Evolutionary conservation across 73 alveolate species (phyloP).

Genomic region (Paramecium octaurelia): DNA sequence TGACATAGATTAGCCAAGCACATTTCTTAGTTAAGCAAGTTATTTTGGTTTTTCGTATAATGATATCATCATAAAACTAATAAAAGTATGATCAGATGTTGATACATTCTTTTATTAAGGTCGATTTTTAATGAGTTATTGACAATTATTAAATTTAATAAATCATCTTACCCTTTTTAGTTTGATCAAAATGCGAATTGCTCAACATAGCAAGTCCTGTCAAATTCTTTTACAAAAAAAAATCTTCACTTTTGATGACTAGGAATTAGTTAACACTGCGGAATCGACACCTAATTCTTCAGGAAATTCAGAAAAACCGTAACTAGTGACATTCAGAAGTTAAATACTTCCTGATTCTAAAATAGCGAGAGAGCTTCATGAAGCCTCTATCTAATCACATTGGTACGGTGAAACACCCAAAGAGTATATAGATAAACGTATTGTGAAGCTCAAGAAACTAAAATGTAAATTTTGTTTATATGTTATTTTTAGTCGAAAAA

Average conservation of each 20-base stretch:
- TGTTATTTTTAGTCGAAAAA: not conserved
- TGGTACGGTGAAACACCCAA: not conserved
- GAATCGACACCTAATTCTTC: not conserved
- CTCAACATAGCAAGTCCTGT: not conserved
- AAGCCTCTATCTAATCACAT: not conserved
- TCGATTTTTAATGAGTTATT: not conserved
- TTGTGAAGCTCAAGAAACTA: not conserved
- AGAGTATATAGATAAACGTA: not conserved
- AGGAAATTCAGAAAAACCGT: not conserved
- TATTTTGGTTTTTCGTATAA: no score
- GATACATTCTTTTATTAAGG: not conserved
- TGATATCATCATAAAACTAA: not conserved
- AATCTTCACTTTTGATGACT: not conserved
- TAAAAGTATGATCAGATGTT: not conserved
- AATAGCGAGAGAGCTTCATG: conserved; percentile 4
- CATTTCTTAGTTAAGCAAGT: no score
- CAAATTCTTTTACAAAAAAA: not conserved
- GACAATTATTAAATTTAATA: not conserved
- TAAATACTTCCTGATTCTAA: not conserved
- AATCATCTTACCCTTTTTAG: not conserved
- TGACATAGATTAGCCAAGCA: no score
- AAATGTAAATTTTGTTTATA: not conserved
- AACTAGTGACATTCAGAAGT: not conserved
- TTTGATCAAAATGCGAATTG: not conserved
- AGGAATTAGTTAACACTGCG: not conserved